Conservation (phyloP, 2,329 filamentous ascomycete genomes). For the Pseudogymnoascus sp. region DNA sequence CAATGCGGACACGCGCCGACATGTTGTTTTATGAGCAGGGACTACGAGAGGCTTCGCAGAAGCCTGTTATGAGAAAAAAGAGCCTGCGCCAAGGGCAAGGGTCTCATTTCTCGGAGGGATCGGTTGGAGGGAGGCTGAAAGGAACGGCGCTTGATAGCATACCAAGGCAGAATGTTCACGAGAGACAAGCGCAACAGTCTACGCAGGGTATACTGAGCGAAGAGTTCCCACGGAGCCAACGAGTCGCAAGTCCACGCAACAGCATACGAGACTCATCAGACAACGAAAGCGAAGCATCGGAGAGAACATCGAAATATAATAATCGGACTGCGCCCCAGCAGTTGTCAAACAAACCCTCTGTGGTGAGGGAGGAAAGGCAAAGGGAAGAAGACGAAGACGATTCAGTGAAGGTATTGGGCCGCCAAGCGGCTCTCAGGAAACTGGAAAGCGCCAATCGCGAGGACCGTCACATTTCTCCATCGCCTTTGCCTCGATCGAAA, state of each 20-base stretch:
- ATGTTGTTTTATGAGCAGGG: constrained; percentile 37
- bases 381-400: constrained; percentile 31
- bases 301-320: constrained; percentile 14
- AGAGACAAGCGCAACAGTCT: background rate
- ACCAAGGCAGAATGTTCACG: constrained; percentile 1
- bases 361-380: constrained; percentile 39
- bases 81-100: constrained; percentile 29
- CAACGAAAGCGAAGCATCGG: constrained; percentile 22
- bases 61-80: constrained; percentile 34
- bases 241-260: constrained; percentile 5
- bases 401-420: constrained; percentile 15
- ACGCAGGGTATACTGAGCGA: background rate
- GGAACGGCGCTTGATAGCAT: constrained; percentile 37
- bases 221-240: background rate
- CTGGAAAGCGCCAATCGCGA: constrained; percentile 12
- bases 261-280: constrained; percentile 20
- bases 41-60: constrained; percentile 33
- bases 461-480: constrained; percentile 20
- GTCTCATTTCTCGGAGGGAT: constrained; percentile 39
- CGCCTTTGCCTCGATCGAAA: constrained; percentile 20
- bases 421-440: constrained; percentile 9
- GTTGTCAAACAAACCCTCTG: constrained; percentile 34
- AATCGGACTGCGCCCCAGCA: constrained; percentile 17
- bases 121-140: constrained; percentile 42
- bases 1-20: constrained; percentile 46